A percentile compares a stretch with the other conserved stretches of the same genome.
These are phyloP conservation scores for Anethum foeniculum DNA, from an alignment of 140 eudicot species.

Conservation along the genomic window DNA sequence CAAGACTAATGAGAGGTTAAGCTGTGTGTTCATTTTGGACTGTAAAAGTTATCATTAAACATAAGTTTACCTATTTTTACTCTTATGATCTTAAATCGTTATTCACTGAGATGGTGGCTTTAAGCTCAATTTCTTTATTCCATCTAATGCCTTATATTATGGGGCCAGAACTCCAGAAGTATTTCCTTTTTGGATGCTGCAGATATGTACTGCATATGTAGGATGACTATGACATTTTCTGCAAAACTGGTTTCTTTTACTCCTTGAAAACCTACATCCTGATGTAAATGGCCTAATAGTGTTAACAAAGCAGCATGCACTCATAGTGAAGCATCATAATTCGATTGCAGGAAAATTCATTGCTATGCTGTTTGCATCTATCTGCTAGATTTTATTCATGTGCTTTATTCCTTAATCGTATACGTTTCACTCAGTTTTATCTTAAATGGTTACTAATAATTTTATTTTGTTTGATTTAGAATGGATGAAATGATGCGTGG, in stretches of 20 bases:
- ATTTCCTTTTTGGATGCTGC: background rate
- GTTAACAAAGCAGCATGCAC: background rate
- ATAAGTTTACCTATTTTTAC: background rate
- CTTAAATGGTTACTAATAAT: background rate
- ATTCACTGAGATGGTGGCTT: background rate
- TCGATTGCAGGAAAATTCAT: background rate
- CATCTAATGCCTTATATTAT: background rate
- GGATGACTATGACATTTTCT: background rate
- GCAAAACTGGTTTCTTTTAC: background rate
- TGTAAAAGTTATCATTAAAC: background rate
- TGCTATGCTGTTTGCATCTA: background rate
- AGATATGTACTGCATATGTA: background rate
- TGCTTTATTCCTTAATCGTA: background rate
- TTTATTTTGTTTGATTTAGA: slow-evolving; percentile 35
- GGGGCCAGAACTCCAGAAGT: background rate
- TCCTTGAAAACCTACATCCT: background rate
- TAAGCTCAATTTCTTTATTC: background rate
- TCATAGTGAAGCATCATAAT: background rate
- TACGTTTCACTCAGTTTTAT: background rate
- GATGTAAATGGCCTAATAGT: background rate
- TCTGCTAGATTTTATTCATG: background rate
- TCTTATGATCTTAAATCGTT: background rate
- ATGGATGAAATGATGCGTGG: slow-evolving; percentile 99
- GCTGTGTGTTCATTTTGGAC: background rate
- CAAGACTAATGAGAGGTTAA: background rate